phyloP scores from a whole-genome alignment of 805 yeast species.

The Candida michaelii region DNA sequence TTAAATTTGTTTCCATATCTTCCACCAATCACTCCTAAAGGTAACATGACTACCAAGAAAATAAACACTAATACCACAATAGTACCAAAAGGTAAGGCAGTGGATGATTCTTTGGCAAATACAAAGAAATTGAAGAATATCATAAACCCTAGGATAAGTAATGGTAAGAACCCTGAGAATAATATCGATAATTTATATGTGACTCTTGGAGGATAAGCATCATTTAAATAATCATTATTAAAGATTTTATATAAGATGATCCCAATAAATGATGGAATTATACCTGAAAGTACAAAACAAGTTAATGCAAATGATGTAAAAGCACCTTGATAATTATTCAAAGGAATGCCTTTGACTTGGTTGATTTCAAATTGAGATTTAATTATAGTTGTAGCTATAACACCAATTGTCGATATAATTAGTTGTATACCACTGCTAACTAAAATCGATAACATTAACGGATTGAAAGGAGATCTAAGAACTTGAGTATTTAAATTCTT shows the following conservation, averaged over 20 bases:
- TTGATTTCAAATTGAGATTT: slow-evolving; percentile 26
- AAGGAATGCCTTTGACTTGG: slow-evolving; percentile 35
- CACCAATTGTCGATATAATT: slow-evolving; percentile 61
- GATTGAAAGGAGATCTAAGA: slow-evolving; percentile 49
- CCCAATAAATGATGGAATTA: slow-evolving; percentile 72
- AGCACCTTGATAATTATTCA: slow-evolving; percentile 69
- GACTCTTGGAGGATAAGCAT: slow-evolving; percentile 16
- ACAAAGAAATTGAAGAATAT: slow-evolving; percentile 64
- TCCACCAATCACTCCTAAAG: slow-evolving; percentile 77
- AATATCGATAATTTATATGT: slow-evolving; percentile 22
- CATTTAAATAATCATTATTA: slow-evolving; percentile 37
- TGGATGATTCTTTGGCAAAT: slow-evolving; percentile 74
- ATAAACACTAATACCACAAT: slow-evolving; percentile 57
- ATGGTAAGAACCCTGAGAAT: slow-evolving; percentile 44
- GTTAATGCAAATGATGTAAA: slow-evolving; percentile 54
- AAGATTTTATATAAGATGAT: slow-evolving; percentile 60
- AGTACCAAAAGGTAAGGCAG: slow-evolving; percentile 78
- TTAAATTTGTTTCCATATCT: slow-evolving; percentile 41
- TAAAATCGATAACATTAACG: slow-evolving; percentile 52
- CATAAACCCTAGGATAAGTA: slow-evolving; percentile 49
- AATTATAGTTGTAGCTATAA: slow-evolving; percentile 51
- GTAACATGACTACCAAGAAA: slow-evolving; percentile 68
- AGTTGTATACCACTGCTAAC: slow-evolving; percentile 78
- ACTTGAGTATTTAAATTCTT: slow-evolving; percentile 54
- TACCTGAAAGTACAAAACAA: slow-evolving; percentile 67